phyloP scores from a whole-genome alignment of 805 yeast genomes.

The Saccharomycopsis sp. region DNA sequence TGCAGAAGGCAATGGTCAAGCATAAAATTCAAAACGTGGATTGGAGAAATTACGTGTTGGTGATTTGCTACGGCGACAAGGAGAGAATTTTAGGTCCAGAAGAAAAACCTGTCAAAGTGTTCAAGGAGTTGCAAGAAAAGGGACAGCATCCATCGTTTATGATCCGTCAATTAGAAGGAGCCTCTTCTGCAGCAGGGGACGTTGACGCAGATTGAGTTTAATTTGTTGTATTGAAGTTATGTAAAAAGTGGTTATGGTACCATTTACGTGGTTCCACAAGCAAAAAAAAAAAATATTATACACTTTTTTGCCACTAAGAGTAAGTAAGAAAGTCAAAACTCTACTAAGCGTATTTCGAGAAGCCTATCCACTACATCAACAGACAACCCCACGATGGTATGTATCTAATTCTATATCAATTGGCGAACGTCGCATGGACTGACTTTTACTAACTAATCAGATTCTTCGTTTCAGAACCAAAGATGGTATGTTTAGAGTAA shows the following conservation, averaged over 20 bases:
- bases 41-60: constrained; percentile 82
- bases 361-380: no score
- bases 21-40: constrained; percentile 71
- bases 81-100: constrained; percentile 75
- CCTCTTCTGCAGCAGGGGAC: constrained; percentile 13
- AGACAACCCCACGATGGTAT: no score
- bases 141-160: constrained; percentile 88
- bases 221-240: no score
- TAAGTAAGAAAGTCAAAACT: no score
- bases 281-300: no score
- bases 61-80: constrained; percentile 84
- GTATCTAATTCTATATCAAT: no score
- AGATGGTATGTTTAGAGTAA: constrained; percentile 72
- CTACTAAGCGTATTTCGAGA: no score
- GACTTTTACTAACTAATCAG: constrained; percentile 29
- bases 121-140: constrained; percentile 73
- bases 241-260: no score
- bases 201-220: constrained; percentile 12
- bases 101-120: constrained; percentile 81
- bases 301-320: no score
- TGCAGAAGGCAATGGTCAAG: constrained; percentile 81
- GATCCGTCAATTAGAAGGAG: constrained; percentile 71
- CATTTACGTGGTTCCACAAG: no score
- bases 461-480: constrained; percentile 74
- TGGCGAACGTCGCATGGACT: no score